Conservation (phyloP, 2,329 filamentous ascomycete genomes). For the Neopestalotiopsis sp. region DNA sequence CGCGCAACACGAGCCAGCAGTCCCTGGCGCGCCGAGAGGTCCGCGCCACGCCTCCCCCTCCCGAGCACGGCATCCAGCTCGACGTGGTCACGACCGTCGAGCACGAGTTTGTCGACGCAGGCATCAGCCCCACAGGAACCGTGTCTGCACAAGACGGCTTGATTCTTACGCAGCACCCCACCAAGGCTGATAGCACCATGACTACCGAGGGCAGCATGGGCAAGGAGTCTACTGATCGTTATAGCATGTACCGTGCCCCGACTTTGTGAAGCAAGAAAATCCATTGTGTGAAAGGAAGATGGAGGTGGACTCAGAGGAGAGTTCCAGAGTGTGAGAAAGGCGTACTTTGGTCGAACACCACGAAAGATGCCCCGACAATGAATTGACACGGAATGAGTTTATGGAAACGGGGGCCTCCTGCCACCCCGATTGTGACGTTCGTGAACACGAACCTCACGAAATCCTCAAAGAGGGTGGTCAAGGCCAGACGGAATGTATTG, state of each 20-base stretch:
- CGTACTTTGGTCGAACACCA: too few species aligned
- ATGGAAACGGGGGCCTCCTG: too few species aligned
- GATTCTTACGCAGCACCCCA: not conserved
- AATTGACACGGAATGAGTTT: too few species aligned
- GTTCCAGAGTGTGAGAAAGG: too few species aligned
- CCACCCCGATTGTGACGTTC: too few species aligned
- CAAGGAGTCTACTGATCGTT: not conserved
- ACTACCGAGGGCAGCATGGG: not conserved
- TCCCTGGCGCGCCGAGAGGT: not conserved
- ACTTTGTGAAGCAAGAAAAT: not conserved
- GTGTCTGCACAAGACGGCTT: too few species aligned
- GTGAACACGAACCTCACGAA: too few species aligned
- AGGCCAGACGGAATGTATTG: too few species aligned
- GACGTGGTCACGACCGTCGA: slow-evolving; percentile 22
- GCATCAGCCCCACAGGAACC: not conserved
- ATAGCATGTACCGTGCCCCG: not conserved
- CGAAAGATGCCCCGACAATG: too few species aligned
- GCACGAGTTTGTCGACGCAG: slow-evolving; percentile 8
- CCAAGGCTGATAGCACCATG: not conserved
- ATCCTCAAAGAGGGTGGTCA: too few species aligned
- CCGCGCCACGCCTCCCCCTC: not conserved
- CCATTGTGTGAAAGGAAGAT: too few species aligned
- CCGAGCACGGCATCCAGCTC: slow-evolving; percentile 21
- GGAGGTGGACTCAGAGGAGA: too few species aligned
- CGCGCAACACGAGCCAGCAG: slow-evolving; percentile 3